phyloP scores from a whole-genome alignment of 192 early-diverging fungal genomes.

The Rhizoclosmatium globosum region DNA sequence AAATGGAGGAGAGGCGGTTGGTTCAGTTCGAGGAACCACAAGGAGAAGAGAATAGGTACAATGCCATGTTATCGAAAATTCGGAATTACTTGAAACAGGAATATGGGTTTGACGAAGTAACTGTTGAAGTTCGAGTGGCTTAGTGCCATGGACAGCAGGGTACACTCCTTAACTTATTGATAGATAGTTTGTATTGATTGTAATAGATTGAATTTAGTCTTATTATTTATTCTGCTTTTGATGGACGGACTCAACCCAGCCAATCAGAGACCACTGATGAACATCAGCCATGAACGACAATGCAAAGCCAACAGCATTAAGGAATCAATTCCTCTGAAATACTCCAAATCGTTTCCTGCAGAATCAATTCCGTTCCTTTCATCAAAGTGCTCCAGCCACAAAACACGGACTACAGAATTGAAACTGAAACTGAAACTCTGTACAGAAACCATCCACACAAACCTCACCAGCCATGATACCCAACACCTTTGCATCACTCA shows the following conservation, averaged over 20 bases:
- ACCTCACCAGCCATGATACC: no score
- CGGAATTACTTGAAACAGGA: background rate
- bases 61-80: background rate
- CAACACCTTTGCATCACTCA: no score
- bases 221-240: background rate
- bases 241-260: background rate
- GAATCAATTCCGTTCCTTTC: no score
- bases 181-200: background rate
- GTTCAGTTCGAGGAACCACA: background rate
- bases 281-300: no score
- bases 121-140: conserved; percentile 15
- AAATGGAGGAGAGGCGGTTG: background rate
- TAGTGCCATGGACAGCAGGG: background rate
- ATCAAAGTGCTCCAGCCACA: no score
- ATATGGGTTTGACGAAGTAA: conserved; percentile 16
- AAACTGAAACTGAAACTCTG: no score
- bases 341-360: no score
- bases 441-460: no score
- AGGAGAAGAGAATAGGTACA: background rate
- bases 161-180: background rate
- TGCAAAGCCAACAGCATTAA: no score
- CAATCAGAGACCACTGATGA: no score
- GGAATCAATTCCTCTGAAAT: no score
- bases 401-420: no score
- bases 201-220: background rate